Conservation (phyloP, 805 yeast genomes). For the Maudiozyma saulgeensis region DNA sequence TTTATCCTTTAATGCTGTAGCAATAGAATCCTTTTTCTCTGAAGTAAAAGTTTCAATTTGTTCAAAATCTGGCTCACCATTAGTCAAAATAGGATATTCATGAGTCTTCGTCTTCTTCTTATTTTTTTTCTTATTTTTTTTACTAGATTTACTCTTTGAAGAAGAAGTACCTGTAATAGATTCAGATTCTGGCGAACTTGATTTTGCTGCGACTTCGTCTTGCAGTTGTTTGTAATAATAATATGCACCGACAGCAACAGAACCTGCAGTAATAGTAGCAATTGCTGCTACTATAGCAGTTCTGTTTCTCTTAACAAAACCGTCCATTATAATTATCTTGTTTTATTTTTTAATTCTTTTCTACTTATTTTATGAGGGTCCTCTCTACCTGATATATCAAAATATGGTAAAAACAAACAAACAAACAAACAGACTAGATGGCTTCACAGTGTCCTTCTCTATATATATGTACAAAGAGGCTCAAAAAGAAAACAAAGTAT, state of each 20-base stretch:
- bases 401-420: too few relatives aligned
- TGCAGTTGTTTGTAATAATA: conserved; percentile 35
- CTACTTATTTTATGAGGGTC: too few relatives aligned
- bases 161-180: conserved; percentile 2
- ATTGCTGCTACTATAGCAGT: conserved; percentile 55
- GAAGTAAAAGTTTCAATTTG: conserved; percentile 36
- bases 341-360: too few relatives aligned
- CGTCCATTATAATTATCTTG: conserved; percentile 6
- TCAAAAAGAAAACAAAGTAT: too few relatives aligned
- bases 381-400: too few relatives aligned
- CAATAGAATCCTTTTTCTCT: conserved; percentile 51
- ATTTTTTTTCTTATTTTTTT: conserved; percentile 67
- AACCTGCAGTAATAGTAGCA: conserved; percentile 53
- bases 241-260: conserved; percentile 56
- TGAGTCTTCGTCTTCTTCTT: conserved; percentile 59
- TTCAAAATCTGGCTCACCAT: conserved; percentile 52
- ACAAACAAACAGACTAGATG: too few relatives aligned
- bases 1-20: conserved; percentile 72
- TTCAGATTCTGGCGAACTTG: neutral
- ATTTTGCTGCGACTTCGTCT: neutral
- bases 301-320: conserved; percentile 38
- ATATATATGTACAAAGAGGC: too few relatives aligned
- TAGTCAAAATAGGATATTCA: conserved; percentile 42
- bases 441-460: neutral
- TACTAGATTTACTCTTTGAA: conserved; percentile 31